These are phyloP conservation scores for Tremella fuciformis DNA, from an alignment of 768 basidiomycete species.

Conservation along the genomic window DNA sequence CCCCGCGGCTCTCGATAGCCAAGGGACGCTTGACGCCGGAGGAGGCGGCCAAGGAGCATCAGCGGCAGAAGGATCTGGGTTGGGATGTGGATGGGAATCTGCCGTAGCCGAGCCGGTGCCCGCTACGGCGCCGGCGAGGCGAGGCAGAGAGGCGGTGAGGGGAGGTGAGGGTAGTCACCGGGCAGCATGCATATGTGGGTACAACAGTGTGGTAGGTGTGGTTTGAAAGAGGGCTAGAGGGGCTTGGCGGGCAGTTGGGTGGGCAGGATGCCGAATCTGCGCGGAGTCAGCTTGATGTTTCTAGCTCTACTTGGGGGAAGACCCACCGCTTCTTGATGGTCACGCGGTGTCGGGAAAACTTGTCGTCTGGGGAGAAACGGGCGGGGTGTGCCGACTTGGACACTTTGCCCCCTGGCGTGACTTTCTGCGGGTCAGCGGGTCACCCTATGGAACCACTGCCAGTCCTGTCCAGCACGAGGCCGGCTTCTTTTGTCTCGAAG, in stretches of 20 bases:
- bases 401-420: slow-evolving; percentile 71
- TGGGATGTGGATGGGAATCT: slow-evolving; percentile 51
- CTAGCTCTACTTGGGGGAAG: background rate
- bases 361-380: slow-evolving; percentile 98
- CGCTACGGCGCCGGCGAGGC: too few species aligned
- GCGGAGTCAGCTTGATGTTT: background rate
- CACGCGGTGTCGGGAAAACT: slow-evolving; percentile 95
- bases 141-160: too few species aligned
- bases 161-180: background rate
- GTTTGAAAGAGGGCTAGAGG: slow-evolving; percentile 58
- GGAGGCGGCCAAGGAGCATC: slow-evolving; percentile 46
- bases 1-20: slow-evolving; percentile 34
- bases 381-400: slow-evolving; percentile 99
- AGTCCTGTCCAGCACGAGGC: too few species aligned
- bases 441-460: too few species aligned
- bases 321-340: slow-evolving; percentile 82
- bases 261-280: slow-evolving; percentile 69
- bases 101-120: too few species aligned
- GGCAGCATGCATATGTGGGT: slow-evolving; percentile 7
- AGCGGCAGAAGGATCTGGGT: slow-evolving; percentile 50
- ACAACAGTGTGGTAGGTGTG: background rate
- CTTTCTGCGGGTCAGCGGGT: slow-evolving; percentile 62
- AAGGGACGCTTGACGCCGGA: slow-evolving; percentile 46
- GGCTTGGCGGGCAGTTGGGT: slow-evolving; percentile 88
- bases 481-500: too few species aligned